These are phyloP conservation scores for Calycina marina DNA, from an alignment of 2,329 filamentous ascomycete species.

Conservation along the genomic window DNA sequence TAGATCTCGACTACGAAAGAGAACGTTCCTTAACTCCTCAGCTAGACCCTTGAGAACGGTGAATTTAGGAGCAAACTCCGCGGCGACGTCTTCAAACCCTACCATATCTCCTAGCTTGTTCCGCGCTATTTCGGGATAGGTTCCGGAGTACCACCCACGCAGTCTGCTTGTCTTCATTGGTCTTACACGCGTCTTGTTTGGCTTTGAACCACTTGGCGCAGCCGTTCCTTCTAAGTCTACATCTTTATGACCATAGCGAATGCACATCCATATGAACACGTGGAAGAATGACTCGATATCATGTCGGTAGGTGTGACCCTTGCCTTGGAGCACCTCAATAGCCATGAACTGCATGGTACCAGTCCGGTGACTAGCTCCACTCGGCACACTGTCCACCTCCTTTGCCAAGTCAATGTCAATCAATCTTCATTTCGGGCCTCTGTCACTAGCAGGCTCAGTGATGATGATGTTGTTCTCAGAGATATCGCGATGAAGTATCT, in stretches of 20 bases:
- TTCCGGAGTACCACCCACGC: neutral
- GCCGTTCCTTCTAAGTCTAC: neutral
- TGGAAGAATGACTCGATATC: slow-evolving; percentile 24
- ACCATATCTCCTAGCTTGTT: neutral
- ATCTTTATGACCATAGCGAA: slow-evolving; percentile 2
- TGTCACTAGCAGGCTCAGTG: slow-evolving; percentile 4
- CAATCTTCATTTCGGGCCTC: slow-evolving; percentile 19
- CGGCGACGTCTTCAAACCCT: neutral
- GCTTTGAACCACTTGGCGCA: too few species aligned
- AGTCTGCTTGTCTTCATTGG: neutral
- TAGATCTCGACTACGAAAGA: slow-evolving; percentile 1
- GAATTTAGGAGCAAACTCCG: neutral
- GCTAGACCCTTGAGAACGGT: neutral
- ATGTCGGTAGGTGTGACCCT: slow-evolving; percentile 23
- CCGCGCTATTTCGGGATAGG: neutral
- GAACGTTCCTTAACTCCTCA: neutral
- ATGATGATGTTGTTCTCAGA: slow-evolving; percentile 26
- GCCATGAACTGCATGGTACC: slow-evolving; percentile 26
- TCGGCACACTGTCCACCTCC: slow-evolving; percentile 13
- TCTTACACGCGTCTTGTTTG: neutral
- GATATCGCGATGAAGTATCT: slow-evolving; percentile 25
- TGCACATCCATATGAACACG: slow-evolving; percentile 4
- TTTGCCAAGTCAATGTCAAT: slow-evolving; percentile 24
- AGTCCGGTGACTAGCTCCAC: slow-evolving; percentile 16
- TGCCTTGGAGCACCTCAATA: slow-evolving; percentile 22